phyloP scores from a whole-genome alignment of 306 rosid genomes.

The Ochetophila trinervis region DNA sequence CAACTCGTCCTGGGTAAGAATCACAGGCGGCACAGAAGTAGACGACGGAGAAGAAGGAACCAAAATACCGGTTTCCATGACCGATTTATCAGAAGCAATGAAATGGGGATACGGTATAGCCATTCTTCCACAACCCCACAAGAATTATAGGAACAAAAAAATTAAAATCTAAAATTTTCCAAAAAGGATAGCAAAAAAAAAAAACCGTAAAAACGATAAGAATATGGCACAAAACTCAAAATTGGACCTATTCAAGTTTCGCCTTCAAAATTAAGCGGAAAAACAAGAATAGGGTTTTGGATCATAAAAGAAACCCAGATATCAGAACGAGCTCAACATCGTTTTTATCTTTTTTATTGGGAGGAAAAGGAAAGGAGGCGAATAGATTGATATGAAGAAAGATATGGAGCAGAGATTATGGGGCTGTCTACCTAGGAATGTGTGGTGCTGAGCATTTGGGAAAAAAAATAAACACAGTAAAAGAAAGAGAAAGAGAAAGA shows the following conservation, averaged over 20 bases:
- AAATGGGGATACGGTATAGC: constrained; percentile 57
- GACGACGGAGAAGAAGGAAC: constrained; percentile 45
- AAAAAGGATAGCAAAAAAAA: not conserved
- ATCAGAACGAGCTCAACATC: not conserved
- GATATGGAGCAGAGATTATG: not conserved
- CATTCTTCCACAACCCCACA: constrained; percentile 22
- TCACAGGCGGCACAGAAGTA: constrained; percentile 27
- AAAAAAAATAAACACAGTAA: not conserved
- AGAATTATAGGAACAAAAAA: not conserved
- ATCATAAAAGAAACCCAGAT: not conserved
- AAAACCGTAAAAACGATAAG: not conserved
- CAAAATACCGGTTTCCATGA: constrained; percentile 59
- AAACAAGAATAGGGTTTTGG: constrained; percentile 1
- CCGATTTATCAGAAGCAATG: constrained; percentile 45
- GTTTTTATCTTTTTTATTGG: too few relatives aligned
- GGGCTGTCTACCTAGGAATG: constrained; percentile 2
- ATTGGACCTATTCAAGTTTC: not conserved
- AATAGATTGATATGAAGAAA: not conserved
- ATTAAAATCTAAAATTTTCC: not conserved
- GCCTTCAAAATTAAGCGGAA: not conserved
- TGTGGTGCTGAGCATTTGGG: constrained; percentile 11
- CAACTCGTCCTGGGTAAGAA: constrained; percentile 74
- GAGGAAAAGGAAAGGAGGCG: not conserved
- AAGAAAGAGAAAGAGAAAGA: not conserved
- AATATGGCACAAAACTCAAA: not conserved